These are phyloP conservation scores for Solanum chacoense DNA, from an alignment of 305 asterid species.

Conservation along the genomic window DNA sequence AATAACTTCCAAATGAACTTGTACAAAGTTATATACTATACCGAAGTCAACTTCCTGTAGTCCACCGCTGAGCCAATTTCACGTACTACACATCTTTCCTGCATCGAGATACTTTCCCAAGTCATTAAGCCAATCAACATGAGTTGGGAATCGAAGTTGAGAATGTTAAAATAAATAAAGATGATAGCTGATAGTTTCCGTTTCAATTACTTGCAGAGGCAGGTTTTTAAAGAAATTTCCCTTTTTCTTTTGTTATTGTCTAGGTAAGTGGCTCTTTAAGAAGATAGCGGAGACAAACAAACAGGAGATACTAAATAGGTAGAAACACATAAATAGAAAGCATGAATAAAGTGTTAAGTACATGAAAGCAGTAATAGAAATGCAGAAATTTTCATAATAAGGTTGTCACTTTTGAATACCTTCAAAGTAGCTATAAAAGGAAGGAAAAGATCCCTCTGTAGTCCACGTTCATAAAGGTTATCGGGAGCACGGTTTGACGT, in stretches of 20 bases:
- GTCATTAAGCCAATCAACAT: conserved; percentile 5
- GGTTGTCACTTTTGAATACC: conserved; percentile 26
- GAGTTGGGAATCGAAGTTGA: not conserved
- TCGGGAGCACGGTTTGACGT: conserved; percentile 98
- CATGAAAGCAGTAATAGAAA: not conserved
- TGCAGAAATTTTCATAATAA: not conserved
- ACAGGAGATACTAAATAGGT: not conserved
- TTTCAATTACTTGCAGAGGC: not conserved
- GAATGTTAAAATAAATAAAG: not conserved
- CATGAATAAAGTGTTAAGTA: not conserved
- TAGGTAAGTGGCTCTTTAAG: not conserved
- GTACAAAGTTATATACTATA: conserved; percentile 10
- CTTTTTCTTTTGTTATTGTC: not conserved
- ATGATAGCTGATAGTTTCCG: not conserved
- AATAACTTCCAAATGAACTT: not conserved
- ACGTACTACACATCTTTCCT: conserved; percentile 89
- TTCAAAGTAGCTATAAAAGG: conserved; percentile 83
- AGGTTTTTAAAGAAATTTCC: not conserved
- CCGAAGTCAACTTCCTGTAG: conserved; percentile 89
- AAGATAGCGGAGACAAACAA: not conserved
- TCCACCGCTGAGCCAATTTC: conserved; percentile 89
- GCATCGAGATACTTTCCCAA: conserved; percentile 21
- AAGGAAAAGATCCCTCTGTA: conserved; percentile 92
- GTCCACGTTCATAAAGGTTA: conserved; percentile 93
- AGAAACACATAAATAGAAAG: not conserved